Percentiles rank a stretch among this genome's conserved stretches.
Evolutionary conservation across 495 filamentous ascomycete genomes (phyloP).

Genomic region (Articulospora tetracladia): DNA sequence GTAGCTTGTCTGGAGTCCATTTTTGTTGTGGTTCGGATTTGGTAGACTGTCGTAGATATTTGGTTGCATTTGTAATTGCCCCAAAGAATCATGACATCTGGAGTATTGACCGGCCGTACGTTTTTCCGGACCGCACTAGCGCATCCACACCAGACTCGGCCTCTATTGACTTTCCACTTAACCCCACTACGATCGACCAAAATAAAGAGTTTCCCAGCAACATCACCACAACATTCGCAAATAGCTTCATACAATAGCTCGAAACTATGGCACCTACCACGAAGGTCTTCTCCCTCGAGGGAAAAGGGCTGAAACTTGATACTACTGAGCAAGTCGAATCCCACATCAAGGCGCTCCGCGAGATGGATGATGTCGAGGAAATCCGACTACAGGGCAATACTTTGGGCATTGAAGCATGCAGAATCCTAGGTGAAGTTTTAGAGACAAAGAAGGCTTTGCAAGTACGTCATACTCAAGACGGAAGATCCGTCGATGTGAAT

Average conservation of each 20-base stretch:
- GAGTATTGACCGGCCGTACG: not conserved
- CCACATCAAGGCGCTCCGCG: slow-evolving; percentile 72
- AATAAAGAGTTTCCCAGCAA: not conserved
- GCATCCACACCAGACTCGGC: too few relatives aligned
- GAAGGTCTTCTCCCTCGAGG: slow-evolving; percentile 86
- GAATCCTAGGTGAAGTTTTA: slow-evolving; percentile 75
- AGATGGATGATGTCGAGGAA: slow-evolving; percentile 73
- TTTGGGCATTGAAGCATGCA: slow-evolving; percentile 80
- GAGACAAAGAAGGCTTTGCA: slow-evolving; percentile 74
- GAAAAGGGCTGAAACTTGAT: slow-evolving; percentile 86
- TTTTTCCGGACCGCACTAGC: not conserved
- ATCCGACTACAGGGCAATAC: slow-evolving; percentile 86
- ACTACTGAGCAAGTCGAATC: slow-evolving; percentile 79
- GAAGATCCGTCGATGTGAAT: not conserved
- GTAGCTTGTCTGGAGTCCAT: slow-evolving; percentile 21
- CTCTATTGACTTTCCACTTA: slow-evolving; percentile 18
- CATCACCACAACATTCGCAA: not conserved
- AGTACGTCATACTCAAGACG: slow-evolving; percentile 37
- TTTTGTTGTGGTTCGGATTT: slow-evolving; percentile 10
- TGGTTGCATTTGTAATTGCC: too few relatives aligned
- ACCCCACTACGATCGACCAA: not conserved
- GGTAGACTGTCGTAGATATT: too few relatives aligned
- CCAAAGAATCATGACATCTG: not conserved
- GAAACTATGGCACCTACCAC: slow-evolving; percentile 36
- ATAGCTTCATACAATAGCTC: not conserved